Base-by-base conservation (phyloP, 2,329 filamentous ascomycete genomes). In the Dothidotthia symphoricarpi region DNA sequence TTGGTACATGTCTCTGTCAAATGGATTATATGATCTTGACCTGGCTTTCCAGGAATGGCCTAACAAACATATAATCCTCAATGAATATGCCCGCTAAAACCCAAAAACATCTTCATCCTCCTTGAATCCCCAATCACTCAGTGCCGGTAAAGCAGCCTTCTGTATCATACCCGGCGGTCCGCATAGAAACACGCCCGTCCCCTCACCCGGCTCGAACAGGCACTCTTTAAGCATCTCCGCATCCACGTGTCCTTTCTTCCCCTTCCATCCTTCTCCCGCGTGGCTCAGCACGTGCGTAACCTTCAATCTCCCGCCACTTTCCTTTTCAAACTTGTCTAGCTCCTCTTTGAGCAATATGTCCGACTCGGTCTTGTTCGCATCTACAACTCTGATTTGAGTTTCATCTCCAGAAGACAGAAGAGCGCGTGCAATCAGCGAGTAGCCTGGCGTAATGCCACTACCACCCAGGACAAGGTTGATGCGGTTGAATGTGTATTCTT, bases 361-460 rank as follows among this genome's bases (percentile, higher is more conserved):
- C 4, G 50, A 54, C 46, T 76, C 69, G 3, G 55, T 61, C 43
- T 72, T 73, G 37, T 76, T 77, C 1, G 70, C 75, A 43, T 77
- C 71, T 2, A 77, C 55, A 0, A 74, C 66, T 3, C 64, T 51
- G 6, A 75, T 55, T 29, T 71, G 42, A 0, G 68, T 71, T 33
- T 55, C 41, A 24, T 74, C 69, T 5, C 53, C 55, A 2, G 54
- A 28, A 0, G 47, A 53, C 7, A 58, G 45, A 12, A 74, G 43
- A 4, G 75, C 68, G 1, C 69, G 65, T 1, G 68, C 69, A 16
- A 78, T 67, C 2, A 78, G 62, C 3, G 73, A 66, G 46, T 75
- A 79, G 0, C 74, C 75, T 0, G 75, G 74, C 0, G 75, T 78
- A 10, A 78, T 67, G 0, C 75, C 75, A 1, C 68, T 71, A 0